These are phyloP conservation scores for Dendrobium catenatum DNA, from an alignment of 106 monocot species.

Conservation along the genomic window DNA sequence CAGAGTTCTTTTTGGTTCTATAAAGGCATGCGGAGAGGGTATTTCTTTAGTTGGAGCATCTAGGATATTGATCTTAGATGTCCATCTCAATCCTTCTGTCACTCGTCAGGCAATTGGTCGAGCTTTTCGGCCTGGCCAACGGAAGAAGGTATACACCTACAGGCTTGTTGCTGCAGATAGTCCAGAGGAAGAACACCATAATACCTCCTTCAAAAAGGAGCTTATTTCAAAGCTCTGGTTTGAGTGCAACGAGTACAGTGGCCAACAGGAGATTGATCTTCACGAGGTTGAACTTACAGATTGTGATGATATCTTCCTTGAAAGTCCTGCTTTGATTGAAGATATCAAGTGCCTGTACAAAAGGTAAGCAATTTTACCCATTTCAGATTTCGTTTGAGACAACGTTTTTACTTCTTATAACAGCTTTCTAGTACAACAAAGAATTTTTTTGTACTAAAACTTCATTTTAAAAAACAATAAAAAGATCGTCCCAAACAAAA, in stretches of 20 bases:
- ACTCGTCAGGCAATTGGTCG: slow-evolving; percentile 93
- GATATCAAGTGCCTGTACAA: slow-evolving; percentile 58
- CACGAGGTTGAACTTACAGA: slow-evolving; percentile 25
- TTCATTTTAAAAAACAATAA: too few relatives aligned
- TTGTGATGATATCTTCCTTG: slow-evolving; percentile 53
- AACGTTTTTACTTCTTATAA: too few relatives aligned
- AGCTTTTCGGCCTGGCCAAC: slow-evolving; percentile 83
- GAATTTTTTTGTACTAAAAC: too few relatives aligned
- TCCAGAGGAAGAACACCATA: slow-evolving; percentile 61
- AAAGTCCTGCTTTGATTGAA: slow-evolving; percentile 30
- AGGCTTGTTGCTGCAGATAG: slow-evolving; percentile 78
- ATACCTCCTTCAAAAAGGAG: slow-evolving; percentile 73
- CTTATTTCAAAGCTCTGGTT: slow-evolving; percentile 90
- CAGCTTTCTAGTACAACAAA: too few relatives aligned
- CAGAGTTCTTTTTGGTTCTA: slow-evolving; percentile 84
- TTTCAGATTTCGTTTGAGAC: background rate
- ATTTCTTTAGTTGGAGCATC: slow-evolving; percentile 92
- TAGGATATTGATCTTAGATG: slow-evolving; percentile 74
- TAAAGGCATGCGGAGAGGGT: slow-evolving; percentile 97
- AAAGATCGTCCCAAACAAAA: too few relatives aligned
- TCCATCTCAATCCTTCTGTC: slow-evolving; percentile 92
- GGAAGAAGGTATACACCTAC: slow-evolving; percentile 63
- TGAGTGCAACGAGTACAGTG: slow-evolving; percentile 60
- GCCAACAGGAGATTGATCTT: slow-evolving; percentile 38
- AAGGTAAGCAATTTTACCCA: slow-evolving; percentile 28